These are phyloP conservation scores for Metschnikowia chrysomelidarum DNA, from an alignment of 805 yeast genomes.

Conservation along the genomic window DNA sequence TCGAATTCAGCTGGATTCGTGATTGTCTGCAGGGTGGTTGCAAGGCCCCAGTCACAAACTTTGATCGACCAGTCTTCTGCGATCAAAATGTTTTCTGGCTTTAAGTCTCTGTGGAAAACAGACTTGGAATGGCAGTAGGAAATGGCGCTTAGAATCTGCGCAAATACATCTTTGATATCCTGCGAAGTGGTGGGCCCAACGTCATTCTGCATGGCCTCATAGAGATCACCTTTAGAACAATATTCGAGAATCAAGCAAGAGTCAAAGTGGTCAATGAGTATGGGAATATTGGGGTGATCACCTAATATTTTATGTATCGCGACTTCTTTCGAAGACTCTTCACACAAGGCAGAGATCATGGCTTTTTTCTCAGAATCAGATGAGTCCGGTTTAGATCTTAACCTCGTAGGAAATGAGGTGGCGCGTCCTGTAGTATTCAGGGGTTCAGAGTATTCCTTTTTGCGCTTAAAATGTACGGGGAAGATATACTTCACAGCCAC, in stretches of 20 bases:
- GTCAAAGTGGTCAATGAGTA: constrained; percentile 49
- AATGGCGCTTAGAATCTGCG: constrained; percentile 49
- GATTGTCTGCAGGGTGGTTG: constrained; percentile 51
- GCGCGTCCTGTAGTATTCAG: constrained; percentile 23
- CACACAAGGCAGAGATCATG: constrained; percentile 33
- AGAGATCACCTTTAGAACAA: constrained; percentile 84
- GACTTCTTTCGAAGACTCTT: constrained; percentile 69
- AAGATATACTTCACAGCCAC: constrained; percentile 88
- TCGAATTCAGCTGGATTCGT: constrained; percentile 62
- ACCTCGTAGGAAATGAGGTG: constrained; percentile 37
- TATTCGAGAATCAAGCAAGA: constrained; percentile 65
- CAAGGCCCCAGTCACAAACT: constrained; percentile 59
- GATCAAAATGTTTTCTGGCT: constrained; percentile 56
- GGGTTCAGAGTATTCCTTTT: constrained; percentile 20
- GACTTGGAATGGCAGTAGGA: constrained; percentile 48
- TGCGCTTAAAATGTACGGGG: constrained; percentile 45
- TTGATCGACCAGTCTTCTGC: constrained; percentile 52
- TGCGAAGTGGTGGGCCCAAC: constrained; percentile 59
- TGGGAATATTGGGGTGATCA: constrained; percentile 43
- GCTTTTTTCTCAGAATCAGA: constrained; percentile 19
- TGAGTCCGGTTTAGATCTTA: constrained; percentile 20
- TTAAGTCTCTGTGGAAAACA: constrained; percentile 55
- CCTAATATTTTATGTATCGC: constrained; percentile 63
- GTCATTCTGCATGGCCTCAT: constrained; percentile 69
- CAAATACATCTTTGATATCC: constrained; percentile 54